These are phyloP conservation scores for Cafeteria roenbergensis DNA, from an alignment of 108 stramenopile species.

Conservation along the genomic window DNA sequence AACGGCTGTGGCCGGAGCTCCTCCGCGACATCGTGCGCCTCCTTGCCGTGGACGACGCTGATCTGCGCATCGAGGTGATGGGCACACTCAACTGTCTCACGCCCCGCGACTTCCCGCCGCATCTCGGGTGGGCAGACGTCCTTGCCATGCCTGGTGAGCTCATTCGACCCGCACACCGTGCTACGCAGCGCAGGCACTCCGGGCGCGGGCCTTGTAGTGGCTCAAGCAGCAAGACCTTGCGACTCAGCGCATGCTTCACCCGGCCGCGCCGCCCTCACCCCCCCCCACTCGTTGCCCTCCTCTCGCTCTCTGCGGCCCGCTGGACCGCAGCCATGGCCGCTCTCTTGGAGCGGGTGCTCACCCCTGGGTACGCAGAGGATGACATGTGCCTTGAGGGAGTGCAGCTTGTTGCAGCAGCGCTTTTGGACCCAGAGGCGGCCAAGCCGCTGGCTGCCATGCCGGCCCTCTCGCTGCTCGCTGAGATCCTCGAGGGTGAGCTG, in stretches of 20 bases:
- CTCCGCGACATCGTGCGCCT: background rate
- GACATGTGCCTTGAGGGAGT: constrained; percentile 39
- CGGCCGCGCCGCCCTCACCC: too few relatives aligned
- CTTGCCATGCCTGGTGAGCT: constrained; percentile 32
- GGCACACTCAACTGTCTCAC: constrained; percentile 43
- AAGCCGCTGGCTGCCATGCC: background rate
- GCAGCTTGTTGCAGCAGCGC: background rate
- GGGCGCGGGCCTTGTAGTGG: too few relatives aligned
- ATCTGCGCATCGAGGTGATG: constrained; percentile 22
- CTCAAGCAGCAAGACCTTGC: too few relatives aligned
- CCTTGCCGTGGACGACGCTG: background rate
- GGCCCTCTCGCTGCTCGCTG: background rate
- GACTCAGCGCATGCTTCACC: too few relatives aligned
- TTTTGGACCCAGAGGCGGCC: background rate
- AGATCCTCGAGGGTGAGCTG: too few relatives aligned
- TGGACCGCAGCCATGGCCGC: too few relatives aligned
- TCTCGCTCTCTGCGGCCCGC: too few relatives aligned
- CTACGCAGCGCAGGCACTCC: too few relatives aligned
- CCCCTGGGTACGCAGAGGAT: constrained; percentile 47
- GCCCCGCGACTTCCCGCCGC: constrained; percentile 34
- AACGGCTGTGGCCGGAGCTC: background rate
- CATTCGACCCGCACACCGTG: too few relatives aligned
- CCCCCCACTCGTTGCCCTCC: too few relatives aligned
- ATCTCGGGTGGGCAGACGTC: constrained; percentile 26
- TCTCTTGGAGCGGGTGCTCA: constrained; percentile 40